Base-by-base conservation (phyloP, 257 asterid genomes). In the Ballota nigra region DNA sequence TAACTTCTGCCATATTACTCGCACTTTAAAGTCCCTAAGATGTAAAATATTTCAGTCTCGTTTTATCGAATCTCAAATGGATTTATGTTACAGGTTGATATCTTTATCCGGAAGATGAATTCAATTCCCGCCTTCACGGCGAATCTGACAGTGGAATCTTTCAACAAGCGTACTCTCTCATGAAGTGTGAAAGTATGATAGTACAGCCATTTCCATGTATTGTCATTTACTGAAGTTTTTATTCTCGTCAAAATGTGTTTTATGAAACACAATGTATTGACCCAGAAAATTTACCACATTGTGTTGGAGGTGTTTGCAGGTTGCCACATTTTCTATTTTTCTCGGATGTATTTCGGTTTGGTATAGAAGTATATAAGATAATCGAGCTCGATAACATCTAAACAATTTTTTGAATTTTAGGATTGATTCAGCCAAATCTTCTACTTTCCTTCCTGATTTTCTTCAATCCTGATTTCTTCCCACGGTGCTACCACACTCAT, bases 71-170 rank as follows among this genome's bases (percentile, higher is more conserved):
- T 65, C 29, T 69, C 13, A 43, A 66, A 51, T 62, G 63, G n/a
- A 6, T 61, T 16, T 29, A 8, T 33, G 63, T 60, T 77, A 71
- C 91, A 91, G 97, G 95, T 89, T 60, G 97, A 94, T 68, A 83
- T 94, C 70, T 89, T 91, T 75, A 86, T 89, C 72, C 77, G 85
- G 71, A 91, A 89, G 88, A 83, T 94, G 94, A 94, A 88, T 53
- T 89, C 97, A 1, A 76, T 94, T 38, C 96, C 93, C n/a, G 97
- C 97, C 60, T 94, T 94, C 84, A 89, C 96, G 0, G 96, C 96
- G n/a, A 94, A 91, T 72, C 81, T 94, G 84, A 91, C 97, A 0
- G 86, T 94, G 52, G 97, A 91, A 76, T 91, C 97, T 65, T 91
- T 89, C 83, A 94, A 91, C 68, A 94, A 83, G 86, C 90, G 97